Evolutionary conservation across 2,329 filamentous ascomycete genomes (phyloP).

Genomic region (Alternaria sp.): DNA sequence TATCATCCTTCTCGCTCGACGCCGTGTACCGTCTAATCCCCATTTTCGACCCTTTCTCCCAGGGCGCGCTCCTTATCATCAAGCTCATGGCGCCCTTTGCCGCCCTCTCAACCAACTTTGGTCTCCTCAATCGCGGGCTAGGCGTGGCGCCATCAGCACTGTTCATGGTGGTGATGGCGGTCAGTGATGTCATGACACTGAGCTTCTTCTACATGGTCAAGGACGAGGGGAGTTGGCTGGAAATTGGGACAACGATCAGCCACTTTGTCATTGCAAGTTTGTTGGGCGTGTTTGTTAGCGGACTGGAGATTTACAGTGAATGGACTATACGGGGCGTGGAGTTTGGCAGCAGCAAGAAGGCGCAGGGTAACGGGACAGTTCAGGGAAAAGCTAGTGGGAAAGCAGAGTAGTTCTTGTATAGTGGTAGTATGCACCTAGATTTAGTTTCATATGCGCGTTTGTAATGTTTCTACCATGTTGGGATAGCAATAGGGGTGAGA

Average conservation of each 20-base stretch:
- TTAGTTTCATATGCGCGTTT: not conserved
- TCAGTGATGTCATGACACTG: slow-evolving; percentile 89
- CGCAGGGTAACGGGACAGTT: slow-evolving; percentile 4
- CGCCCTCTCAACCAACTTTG: slow-evolving; percentile 91
- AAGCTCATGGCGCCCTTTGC: slow-evolving; percentile 95
- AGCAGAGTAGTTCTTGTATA: slow-evolving; percentile 3
- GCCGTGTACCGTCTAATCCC: slow-evolving; percentile 87
- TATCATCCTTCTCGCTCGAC: slow-evolving; percentile 93
- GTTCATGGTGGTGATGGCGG: slow-evolving; percentile 87
- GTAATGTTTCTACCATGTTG: not conserved
- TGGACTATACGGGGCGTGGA: slow-evolving; percentile 82
- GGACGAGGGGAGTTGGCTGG: slow-evolving; percentile 95
- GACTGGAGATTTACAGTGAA: slow-evolving; percentile 84
- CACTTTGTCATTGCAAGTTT: slow-evolving; percentile 94
- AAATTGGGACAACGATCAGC: slow-evolving; percentile 95
- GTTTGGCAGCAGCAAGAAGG: slow-evolving; percentile 56
- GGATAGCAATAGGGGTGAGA: not conserved
- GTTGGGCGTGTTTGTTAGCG: slow-evolving; percentile 89
- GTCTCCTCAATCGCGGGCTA: slow-evolving; percentile 84
- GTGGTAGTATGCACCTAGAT: not conserved
- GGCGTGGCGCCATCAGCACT: slow-evolving; percentile 86
- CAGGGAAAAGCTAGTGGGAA: slow-evolving; percentile 9
- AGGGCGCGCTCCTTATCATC: slow-evolving; percentile 83
- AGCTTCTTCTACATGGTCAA: slow-evolving; percentile 98
- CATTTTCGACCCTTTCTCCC: slow-evolving; percentile 91